These are phyloP conservation scores for Rostrohypoxylon terebratum DNA, from an alignment of 495 filamentous ascomycete species.

Conservation along the genomic window DNA sequence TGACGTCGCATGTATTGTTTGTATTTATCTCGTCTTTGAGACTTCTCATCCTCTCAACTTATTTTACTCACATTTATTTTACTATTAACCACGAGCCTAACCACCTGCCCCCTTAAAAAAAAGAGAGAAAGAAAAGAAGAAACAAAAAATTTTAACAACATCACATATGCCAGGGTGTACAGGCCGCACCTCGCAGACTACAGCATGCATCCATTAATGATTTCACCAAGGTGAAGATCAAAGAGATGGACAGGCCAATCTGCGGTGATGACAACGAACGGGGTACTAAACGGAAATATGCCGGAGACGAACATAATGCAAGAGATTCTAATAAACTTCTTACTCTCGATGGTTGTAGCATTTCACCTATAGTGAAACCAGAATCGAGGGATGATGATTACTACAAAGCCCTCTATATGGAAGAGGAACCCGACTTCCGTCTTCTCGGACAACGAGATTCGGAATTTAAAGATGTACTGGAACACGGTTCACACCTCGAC, in stretches of 20 bases:
- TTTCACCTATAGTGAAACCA: neutral
- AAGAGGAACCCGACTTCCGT: constrained; percentile 50
- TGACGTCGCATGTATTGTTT: too few species aligned
- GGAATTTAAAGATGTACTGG: constrained; percentile 56
- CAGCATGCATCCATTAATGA: constrained; percentile 1
- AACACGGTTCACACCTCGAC: constrained; percentile 75
- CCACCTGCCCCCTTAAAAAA: too few species aligned
- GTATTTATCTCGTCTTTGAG: too few species aligned
- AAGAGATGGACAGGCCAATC: constrained; percentile 13
- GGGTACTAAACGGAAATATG: constrained; percentile 41
- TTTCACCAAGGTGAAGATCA: constrained; percentile 15
- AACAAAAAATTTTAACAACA: neutral
- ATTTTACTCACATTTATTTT: too few species aligned
- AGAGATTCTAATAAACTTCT: neutral
- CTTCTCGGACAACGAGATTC: constrained; percentile 51
- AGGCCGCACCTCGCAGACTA: neutral
- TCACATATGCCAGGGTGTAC: neutral
- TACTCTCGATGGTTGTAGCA: neutral
- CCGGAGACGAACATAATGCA: constrained; percentile 21
- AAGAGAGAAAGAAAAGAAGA: too few species aligned
- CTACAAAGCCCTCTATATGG: constrained; percentile 52
- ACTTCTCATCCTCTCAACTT: too few species aligned
- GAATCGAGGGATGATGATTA: constrained; percentile 47
- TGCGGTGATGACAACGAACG: neutral
- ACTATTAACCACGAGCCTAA: neutral